Conservation (phyloP, 257 asterid genomes). For the Handroanthus guayacan region DNA sequence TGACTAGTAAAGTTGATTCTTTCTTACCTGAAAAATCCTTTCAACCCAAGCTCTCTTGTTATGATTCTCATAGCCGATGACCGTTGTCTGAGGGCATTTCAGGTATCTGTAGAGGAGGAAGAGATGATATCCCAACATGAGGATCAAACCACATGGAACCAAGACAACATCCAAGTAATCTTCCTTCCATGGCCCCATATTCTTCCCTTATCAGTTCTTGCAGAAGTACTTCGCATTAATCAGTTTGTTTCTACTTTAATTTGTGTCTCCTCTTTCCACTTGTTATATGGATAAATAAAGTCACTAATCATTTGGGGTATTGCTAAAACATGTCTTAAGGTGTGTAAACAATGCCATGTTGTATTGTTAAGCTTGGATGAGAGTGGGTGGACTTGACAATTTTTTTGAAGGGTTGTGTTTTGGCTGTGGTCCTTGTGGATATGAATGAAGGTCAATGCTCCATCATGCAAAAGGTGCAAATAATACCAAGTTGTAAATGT, state of each 20-base stretch:
- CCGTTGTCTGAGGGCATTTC: conserved; percentile 50
- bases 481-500: too few species aligned
- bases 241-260: too few species aligned
- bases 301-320: background rate
- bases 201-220: background rate
- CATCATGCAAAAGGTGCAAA: too few species aligned
- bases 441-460: too few species aligned
- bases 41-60: conserved; percentile 69
- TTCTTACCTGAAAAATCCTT: conserved; percentile 57
- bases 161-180: conserved; percentile 57
- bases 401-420: background rate
- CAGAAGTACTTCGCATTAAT: background rate
- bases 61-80: conserved; percentile 66
- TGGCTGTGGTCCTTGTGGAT: background rate
- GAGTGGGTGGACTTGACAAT: background rate
- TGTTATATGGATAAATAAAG: background rate
- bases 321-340: background rate
- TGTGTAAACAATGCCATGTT: background rate
- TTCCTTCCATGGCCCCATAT: conserved; percentile 50
- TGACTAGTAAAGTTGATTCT: too few species aligned
- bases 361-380: background rate
- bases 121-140: conserved; percentile 71
- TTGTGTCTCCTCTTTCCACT: too few species aligned
- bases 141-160: conserved; percentile 57
- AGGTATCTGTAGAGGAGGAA: conserved; percentile 60